Evolutionary conservation across 805 yeast species (phyloP).

Genomic region (Candida mattraensis): DNA sequence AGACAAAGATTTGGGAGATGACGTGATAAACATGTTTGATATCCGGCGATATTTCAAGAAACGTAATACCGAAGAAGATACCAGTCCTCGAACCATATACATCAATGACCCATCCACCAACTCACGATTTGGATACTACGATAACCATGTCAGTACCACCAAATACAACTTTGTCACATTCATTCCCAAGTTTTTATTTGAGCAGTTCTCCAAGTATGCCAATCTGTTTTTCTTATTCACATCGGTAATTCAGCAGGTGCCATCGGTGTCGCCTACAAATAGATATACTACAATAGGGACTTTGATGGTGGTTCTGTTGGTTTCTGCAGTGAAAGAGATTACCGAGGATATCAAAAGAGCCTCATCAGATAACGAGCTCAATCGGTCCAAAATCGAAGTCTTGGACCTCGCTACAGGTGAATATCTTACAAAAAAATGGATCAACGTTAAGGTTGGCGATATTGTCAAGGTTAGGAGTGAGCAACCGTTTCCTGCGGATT

Average conservation of each 20-base stretch:
- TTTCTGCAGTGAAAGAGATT: slow-evolving; percentile 89
- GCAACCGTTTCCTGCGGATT: slow-evolving; percentile 92
- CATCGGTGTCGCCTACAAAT: slow-evolving; percentile 94
- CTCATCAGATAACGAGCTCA: slow-evolving; percentile 84
- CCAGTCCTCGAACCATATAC: slow-evolving; percentile 62
- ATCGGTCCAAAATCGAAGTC: slow-evolving; percentile 67
- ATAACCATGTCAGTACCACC: slow-evolving; percentile 90
- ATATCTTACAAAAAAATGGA: slow-evolving; percentile 75
- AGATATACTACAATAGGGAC: slow-evolving; percentile 95
- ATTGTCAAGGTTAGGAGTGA: slow-evolving; percentile 81
- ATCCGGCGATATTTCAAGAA: slow-evolving; percentile 27
- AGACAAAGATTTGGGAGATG: slow-evolving; percentile 22
- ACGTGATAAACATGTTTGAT: slow-evolving; percentile 28
- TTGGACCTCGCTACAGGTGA: slow-evolving; percentile 56
- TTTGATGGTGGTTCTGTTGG: slow-evolving; percentile 74
- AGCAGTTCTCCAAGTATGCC: slow-evolving; percentile 96
- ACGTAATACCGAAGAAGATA: slow-evolving; percentile 20
- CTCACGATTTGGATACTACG: slow-evolving; percentile 55
- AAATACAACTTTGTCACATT: slow-evolving; percentile 93
- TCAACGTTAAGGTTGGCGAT: slow-evolving; percentile 87
- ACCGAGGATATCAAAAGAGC: slow-evolving; percentile 89
- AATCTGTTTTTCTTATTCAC: slow-evolving; percentile 92
- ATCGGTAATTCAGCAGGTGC: slow-evolving; percentile 93
- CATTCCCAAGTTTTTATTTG: slow-evolving; percentile 89
- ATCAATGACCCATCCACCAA: slow-evolving; percentile 65